A percentile compares a stretch with the other conserved stretches of the same genome.
Conservation (phyloP, 2,329 filamentous ascomycete genomes). For the Nigrospora sphaerica region DNA sequence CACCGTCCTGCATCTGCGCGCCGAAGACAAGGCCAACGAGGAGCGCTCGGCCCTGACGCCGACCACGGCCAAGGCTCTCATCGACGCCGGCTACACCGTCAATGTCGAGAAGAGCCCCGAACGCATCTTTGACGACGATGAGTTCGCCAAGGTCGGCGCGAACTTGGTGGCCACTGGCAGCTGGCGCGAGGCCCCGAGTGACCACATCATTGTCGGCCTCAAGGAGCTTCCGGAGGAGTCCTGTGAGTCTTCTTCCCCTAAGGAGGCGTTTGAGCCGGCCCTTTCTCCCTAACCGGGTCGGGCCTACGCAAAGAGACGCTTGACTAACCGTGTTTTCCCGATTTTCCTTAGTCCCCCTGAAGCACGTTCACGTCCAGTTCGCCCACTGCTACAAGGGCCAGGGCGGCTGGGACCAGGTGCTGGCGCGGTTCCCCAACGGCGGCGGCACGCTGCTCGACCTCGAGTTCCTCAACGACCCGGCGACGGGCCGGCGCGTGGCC, state of each 20-base stretch:
- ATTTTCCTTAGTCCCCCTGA: constrained; percentile 45
- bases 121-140: constrained; percentile 56
- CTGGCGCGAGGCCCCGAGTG: constrained; percentile 60
- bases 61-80: constrained; percentile 46
- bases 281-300: too few species aligned
- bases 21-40: constrained; percentile 53
- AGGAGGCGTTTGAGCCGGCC: too few species aligned
- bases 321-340: background rate
- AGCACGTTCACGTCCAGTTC: constrained; percentile 68
- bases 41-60: constrained; percentile 40
- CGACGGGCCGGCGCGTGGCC: constrained; percentile 62
- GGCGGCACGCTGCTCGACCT: constrained; percentile 76
- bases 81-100: constrained; percentile 63
- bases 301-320: background rate
- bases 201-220: constrained; percentile 67
- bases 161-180: constrained; percentile 57
- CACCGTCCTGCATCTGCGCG: constrained; percentile 44
- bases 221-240: constrained; percentile 72
- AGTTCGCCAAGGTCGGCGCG: constrained; percentile 57
- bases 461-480: constrained; percentile 70
- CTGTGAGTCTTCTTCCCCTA: constrained; percentile 30
- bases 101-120: constrained; percentile 61
- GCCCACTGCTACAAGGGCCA: constrained; percentile 73
- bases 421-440: constrained; percentile 72
- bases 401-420: constrained; percentile 69